Conservation (phyloP, 345 rosid genomes). For the Aegle marmelos region DNA sequence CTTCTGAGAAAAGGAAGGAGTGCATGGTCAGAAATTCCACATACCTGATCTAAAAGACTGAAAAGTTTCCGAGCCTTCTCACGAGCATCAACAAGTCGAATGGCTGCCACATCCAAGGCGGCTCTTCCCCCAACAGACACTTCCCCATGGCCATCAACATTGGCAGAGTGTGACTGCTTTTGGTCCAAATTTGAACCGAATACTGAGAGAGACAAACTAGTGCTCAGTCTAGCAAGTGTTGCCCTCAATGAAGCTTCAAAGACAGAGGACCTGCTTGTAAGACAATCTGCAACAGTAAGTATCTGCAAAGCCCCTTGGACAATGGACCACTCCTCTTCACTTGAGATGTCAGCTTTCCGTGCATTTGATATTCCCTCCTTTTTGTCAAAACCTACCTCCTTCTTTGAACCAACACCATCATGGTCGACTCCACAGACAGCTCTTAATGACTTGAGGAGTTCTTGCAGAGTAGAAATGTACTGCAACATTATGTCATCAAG, state of each 20-base stretch:
- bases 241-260: slow-evolving; percentile 96
- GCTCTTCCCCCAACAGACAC: slow-evolving; percentile 66
- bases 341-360: slow-evolving; percentile 70
- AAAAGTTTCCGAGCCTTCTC: slow-evolving; percentile 82
- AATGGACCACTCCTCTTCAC: slow-evolving; percentile 98
- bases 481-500: slow-evolving; percentile 89
- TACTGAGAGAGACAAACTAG: slow-evolving; percentile 71
- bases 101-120: slow-evolving; percentile 83
- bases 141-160: slow-evolving; percentile 50
- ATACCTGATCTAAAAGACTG: slow-evolving; percentile 89
- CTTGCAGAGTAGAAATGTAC: slow-evolving; percentile 87
- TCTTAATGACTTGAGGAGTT: slow-evolving; percentile 90
- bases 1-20: background rate
- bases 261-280: slow-evolving; percentile 89
- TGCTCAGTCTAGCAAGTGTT: slow-evolving; percentile 83
- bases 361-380: slow-evolving; percentile 61
- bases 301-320: slow-evolving; percentile 95
- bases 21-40: background rate
- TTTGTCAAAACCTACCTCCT: slow-evolving; percentile 55
- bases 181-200: slow-evolving; percentile 76
- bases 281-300: slow-evolving; percentile 93
- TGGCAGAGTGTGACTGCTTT: slow-evolving; percentile 49
- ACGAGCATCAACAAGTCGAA: slow-evolving; percentile 79
- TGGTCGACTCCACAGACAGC: slow-evolving; percentile 84
- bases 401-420: slow-evolving; percentile 49